These are phyloP conservation scores for Cryptosporidium ryanae DNA, from an alignment of 169 alveolate species.

Conservation along the genomic window DNA sequence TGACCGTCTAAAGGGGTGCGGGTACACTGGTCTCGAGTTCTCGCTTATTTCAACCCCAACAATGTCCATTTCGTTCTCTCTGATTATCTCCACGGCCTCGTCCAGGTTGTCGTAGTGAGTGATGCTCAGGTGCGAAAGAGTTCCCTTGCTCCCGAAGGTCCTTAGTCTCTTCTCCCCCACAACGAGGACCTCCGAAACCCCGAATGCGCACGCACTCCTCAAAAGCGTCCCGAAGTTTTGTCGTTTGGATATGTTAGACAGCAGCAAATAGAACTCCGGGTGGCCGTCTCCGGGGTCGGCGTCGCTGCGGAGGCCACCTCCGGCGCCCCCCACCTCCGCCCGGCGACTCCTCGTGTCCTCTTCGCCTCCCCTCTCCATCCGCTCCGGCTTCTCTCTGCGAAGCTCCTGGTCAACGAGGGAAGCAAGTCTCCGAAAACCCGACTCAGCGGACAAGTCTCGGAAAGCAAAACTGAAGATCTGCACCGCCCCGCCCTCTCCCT, in stretches of 20 bases:
- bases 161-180: slow-evolving; percentile 76
- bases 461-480: too few species aligned
- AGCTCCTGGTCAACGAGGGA: too few species aligned
- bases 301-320: too few species aligned
- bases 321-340: too few species aligned
- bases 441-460: too few species aligned
- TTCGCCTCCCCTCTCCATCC: too few species aligned
- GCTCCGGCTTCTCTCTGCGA: too few species aligned
- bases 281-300: too few species aligned
- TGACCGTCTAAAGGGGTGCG: slow-evolving; percentile 85
- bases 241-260: slow-evolving; percentile 78
- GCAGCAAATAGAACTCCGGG: slow-evolving; percentile 73
- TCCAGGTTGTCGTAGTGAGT: slow-evolving; percentile 68
- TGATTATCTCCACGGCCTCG: slow-evolving; percentile 76
- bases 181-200: slow-evolving; percentile 78
- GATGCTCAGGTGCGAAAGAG: slow-evolving; percentile 75
- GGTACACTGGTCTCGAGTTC: slow-evolving; percentile 83
- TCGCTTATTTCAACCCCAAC: slow-evolving; percentile 89
- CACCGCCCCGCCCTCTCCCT: too few species aligned
- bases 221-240: slow-evolving; percentile 79
- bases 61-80: slow-evolving; percentile 79
- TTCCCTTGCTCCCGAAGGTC: slow-evolving; percentile 81
- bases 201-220: slow-evolving; percentile 79
- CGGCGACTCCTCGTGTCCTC: too few species aligned
- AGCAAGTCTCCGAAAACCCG: too few species aligned